phyloP scores from a whole-genome alignment of 352 stramenopile genomes.

The Pythium phragmiticola region DNA sequence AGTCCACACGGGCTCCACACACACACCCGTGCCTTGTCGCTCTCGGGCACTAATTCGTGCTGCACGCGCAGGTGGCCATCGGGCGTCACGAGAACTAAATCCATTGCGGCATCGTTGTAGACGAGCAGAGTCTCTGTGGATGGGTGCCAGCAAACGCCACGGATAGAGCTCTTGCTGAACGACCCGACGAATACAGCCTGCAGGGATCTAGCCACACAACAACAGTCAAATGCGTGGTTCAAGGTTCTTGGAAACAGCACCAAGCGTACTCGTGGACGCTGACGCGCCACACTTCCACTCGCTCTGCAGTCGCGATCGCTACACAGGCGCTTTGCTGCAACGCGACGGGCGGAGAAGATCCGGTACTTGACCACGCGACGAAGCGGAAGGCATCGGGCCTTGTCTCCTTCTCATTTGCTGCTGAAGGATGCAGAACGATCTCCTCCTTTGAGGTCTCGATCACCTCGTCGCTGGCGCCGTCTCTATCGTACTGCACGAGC shows the following conservation, averaged over 20 bases:
- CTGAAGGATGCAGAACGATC: constrained; percentile 16
- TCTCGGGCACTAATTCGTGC: background rate
- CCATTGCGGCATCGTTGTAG: constrained; percentile 21
- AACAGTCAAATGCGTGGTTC: background rate
- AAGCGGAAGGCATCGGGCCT: constrained; percentile 17
- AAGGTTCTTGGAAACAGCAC: background rate
- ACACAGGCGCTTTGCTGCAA: constrained; percentile 5
- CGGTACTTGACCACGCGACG: constrained; percentile 11
- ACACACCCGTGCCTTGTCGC: constrained; percentile 28
- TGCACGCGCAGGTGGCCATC: background rate
- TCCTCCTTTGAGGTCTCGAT: constrained; percentile 20
- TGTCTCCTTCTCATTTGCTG: background rate
- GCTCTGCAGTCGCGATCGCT: constrained; percentile 10
- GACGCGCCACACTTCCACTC: constrained; percentile 20
- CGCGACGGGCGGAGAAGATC: background rate
- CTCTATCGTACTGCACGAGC: constrained; percentile 26
- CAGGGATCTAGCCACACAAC: constrained; percentile 1
- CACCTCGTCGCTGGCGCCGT: constrained; percentile 23
- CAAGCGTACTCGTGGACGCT: constrained; percentile 7
- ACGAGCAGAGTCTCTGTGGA: constrained; percentile 30
- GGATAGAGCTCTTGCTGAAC: constrained; percentile 19
- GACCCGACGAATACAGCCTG: constrained; percentile 7
- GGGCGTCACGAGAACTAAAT: constrained; percentile 27
- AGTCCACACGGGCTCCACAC: constrained; percentile 49
- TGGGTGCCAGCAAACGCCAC: constrained; percentile 42